phyloP scores from a whole-genome alignment of 2,329 filamentous ascomycete genomes.

The Colletotrichum sp. region DNA sequence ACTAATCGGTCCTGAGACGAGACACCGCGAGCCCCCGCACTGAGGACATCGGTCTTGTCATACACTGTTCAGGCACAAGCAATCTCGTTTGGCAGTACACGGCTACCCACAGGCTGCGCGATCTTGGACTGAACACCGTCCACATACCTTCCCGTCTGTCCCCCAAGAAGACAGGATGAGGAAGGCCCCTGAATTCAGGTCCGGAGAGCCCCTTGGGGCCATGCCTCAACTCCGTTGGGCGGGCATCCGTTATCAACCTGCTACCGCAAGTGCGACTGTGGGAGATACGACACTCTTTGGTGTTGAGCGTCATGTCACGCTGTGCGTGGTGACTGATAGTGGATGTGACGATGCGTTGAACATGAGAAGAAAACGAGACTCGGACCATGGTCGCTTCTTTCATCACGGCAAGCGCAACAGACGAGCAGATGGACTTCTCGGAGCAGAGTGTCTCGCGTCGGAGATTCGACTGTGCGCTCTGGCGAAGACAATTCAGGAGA shows the following conservation, averaged over 20 bases:
- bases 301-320: not conserved
- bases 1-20: not conserved
- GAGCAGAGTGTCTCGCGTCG: not conserved
- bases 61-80: conserved; percentile 6
- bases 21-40: not conserved
- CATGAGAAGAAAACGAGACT: not conserved
- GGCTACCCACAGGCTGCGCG: not conserved
- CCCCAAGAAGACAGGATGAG: not conserved
- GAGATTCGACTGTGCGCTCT: not conserved
- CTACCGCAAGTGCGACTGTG: not conserved
- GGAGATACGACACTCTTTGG: not conserved
- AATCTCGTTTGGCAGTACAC: conserved; percentile 15
- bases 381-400: not conserved
- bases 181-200: not conserved
- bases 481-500: not conserved
- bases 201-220: not conserved
- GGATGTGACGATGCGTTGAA: not conserved
- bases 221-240: not conserved
- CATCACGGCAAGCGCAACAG: not conserved
- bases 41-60: not conserved
- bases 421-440: not conserved
- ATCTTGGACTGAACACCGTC: not conserved
- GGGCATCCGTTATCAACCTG: not conserved
- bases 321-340: not conserved
- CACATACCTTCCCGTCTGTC: not conserved